Evolutionary conservation across 2,329 filamentous ascomycete genomes (phyloP).

Genomic region (Aspergillus jensenii): DNA sequence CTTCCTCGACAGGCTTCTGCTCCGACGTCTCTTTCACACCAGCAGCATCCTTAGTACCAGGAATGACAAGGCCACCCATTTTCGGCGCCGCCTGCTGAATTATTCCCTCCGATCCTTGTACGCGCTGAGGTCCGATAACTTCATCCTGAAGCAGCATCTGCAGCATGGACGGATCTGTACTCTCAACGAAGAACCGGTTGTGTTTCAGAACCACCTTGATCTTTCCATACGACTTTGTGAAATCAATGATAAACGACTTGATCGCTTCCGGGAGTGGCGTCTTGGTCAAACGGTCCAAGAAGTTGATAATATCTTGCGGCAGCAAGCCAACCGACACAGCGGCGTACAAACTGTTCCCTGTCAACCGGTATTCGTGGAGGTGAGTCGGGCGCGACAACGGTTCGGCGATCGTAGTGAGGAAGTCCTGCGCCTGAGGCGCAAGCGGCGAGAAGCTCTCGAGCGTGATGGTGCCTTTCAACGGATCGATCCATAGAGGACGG

Average conservation of each 20-base stretch:
- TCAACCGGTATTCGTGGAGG: constrained; percentile 91
- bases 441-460: constrained; percentile 91
- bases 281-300: constrained; percentile 85
- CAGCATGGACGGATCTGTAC: constrained; percentile 79
- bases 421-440: constrained; percentile 84
- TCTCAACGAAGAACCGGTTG: constrained; percentile 92
- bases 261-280: constrained; percentile 81
- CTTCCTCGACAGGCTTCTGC: constrained; percentile 37
- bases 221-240: constrained; percentile 89
- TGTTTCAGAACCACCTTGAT: constrained; percentile 93
- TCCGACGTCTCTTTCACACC: constrained; percentile 72
- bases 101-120: constrained; percentile 71
- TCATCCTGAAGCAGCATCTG: constrained; percentile 83
- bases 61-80: constrained; percentile 84
- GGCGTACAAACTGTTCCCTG: constrained; percentile 89
- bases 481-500: constrained; percentile 91
- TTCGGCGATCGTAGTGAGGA: constrained; percentile 93
- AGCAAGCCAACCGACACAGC: constrained; percentile 93
- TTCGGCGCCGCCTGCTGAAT: constrained; percentile 81
- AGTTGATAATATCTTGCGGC: constrained; percentile 84
- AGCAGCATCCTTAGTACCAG: constrained; percentile 89
- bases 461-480: constrained; percentile 80
- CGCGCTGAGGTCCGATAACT: constrained; percentile 74
- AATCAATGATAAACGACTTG: constrained; percentile 74
- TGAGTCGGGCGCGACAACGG: constrained; percentile 85